Evolutionary conservation across 257 asterid genomes (phyloP).

Genomic region (Cruciata laevipes): DNA sequence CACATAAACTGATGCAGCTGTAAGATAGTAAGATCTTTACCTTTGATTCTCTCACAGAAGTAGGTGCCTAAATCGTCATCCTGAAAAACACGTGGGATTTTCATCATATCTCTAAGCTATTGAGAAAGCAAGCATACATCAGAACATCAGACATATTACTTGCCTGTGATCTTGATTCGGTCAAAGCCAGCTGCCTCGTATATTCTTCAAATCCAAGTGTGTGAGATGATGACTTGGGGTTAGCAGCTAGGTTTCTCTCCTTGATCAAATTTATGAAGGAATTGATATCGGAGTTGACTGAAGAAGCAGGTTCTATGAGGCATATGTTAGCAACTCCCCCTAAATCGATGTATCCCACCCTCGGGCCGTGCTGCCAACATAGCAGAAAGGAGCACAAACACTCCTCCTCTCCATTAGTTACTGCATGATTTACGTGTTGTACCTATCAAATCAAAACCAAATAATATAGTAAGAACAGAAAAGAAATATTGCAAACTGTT

Average conservation of each 20-base stretch:
- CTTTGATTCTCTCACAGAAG: not conserved
- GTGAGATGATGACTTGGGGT: not conserved
- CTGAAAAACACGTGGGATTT: not conserved
- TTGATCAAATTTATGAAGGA: constrained; percentile 34
- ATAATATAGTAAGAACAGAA: not conserved
- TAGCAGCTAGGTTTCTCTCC: constrained; percentile 22
- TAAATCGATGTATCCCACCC: constrained; percentile 26
- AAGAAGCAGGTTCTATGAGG: constrained; percentile 13
- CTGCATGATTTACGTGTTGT: constrained; percentile 29
- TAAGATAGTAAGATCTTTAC: not conserved
- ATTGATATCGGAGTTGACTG: constrained; percentile 31
- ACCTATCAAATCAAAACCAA: constrained; percentile 28
- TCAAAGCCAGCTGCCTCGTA: not conserved
- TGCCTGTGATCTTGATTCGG: constrained; percentile 12
- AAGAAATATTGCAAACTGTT: not conserved
- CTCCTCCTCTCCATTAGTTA: constrained; percentile 40
- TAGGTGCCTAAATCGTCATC: not conserved
- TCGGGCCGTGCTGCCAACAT: constrained; percentile 51
- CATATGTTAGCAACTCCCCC: constrained; percentile 33
- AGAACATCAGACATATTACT: constrained; percentile 3
- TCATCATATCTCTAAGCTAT: not conserved
- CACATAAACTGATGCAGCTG: not conserved
- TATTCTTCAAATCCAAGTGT: not conserved
- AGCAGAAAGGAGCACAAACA: constrained; percentile 50
- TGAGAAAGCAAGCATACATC: not conserved